Evolutionary conservation across 805 yeast genomes (phyloP), one percentile per base, ranked within the genome.

Genomic region (Hanseniaspora singularis): DNA sequence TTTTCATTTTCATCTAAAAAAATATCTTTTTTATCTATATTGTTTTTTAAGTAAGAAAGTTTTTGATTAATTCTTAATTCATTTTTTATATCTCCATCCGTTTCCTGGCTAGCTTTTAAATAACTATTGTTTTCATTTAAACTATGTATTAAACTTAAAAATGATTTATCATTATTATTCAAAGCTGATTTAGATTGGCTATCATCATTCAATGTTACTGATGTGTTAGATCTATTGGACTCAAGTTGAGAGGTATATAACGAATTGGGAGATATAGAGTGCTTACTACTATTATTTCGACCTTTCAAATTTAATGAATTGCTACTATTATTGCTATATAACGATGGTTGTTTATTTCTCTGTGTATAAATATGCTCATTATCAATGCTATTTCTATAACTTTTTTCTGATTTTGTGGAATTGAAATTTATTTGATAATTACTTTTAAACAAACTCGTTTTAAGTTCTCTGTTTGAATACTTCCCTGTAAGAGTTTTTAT

Each of bases 391-490:
- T 36, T 36, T 14, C 22, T 22, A 12, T 15, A 4, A 8, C 7
- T 15, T 6, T 36, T 36, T 4, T 14, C 10, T n/a, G n/a, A n/a
- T 3, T n/a, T 23, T 12, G 39, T 23, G 4, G 39, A 36, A 12
- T 43, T 37, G 22, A 43, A 43, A n/a, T 39, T 43, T 8, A 43
- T 43, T 37, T 43, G 41, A 19, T 43, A 43, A 22, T 43, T 43
- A 18, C 39, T 43, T 18, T 43, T 43, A 22, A 43, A 43, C 3
- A 43, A 18, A 10, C 41, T 20, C 3, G 23, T 12, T 26, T 26
- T 26, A 8, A 8, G 28, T 26, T 26, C 28, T 26, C 11, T 26
- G n/a, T n/a, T n/a, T n/a, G n/a, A n/a, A n/a, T n/a, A n/a, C n/a
- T n/a, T n/a, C n/a, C n/a, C n/a, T n/a, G n/a, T n/a, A n/a, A n/a